Base-by-base conservation (phyloP, 352 stramenopile genomes). In the Phytophthora cryptogea region DNA sequence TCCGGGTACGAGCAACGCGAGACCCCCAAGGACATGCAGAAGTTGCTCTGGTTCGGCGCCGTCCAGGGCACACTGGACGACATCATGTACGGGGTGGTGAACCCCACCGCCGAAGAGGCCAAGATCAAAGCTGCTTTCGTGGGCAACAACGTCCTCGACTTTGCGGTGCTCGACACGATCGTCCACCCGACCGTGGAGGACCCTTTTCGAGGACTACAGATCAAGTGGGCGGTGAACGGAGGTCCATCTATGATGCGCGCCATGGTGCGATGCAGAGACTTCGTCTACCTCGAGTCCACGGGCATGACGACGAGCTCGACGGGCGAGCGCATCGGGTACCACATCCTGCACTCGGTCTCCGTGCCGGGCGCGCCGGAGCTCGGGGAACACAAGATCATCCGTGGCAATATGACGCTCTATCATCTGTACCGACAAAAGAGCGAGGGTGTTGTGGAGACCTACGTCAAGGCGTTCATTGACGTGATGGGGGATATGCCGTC, bases 161-260 rank as follows among this genome's bases (percentile, higher is more conserved):
- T 74, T 36, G 70, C 68, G n/a, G 68, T 83, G 33, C 68, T 86
- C 27, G 68, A 69, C 16, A 72, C 66, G 11, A 66, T 86, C 36
- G 27, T 63, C 0, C 54, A 70, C n/a, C 73, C 76, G 16, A 78
- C 66, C 4, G 51, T 44, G 17, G 59, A 76, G 2, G 70, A 81
- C 8, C 76, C 76, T 33, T 86, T 86, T 43, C 59, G 63, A 39
- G 66, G 54, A 2, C 50, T 83, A 8, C 62, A 69, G 23, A 57
- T 86, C 39, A 77, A 77, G 32, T 86, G 75, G 75, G 65, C 58
- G 37, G 68, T 85, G 58, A 85, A 85, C 35, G 69, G 69, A 5
- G 72, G 72, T 10, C 64, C 74, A 1, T 47, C 68, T 9, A 42
- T 73, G 41, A 78, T 84, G 59, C 69, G 70, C 26, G 53, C 61